Evolutionary conservation across 78 protist species (phyloP), one percentile per base, ranked within the genome.

Genomic region (Speleostelium caveatum): DNA sequence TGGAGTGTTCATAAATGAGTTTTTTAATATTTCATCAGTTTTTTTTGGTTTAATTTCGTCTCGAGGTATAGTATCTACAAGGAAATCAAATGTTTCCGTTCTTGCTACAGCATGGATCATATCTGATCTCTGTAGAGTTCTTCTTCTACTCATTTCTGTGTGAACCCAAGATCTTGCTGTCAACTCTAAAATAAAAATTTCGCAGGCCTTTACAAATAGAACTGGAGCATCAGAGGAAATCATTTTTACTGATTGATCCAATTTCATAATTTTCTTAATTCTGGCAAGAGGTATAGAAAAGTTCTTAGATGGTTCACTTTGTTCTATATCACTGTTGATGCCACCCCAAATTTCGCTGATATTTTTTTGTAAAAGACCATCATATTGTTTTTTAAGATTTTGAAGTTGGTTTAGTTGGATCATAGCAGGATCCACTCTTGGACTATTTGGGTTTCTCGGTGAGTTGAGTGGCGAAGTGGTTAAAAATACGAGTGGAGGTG

Each of bases 141-240:
- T 74, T 21, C 98, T 60, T 39, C 92, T 94, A 38, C 86, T 59
- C 21, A 86, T 73, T 33, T 83, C 95, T 36, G 98, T 86, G 56
- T 95, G 97, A 3, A 60, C 41, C 97, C 97, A 96, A 1, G 98
- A 73, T 19, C 98, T 88, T 63, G 85, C 21, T 4, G 97, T 75
- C 74, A 96, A 67, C 73, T 96, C 98, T 36, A 42, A 21, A 41
- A 96, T 94, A 80, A 96, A 96, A 30, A 96, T 41, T 83, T 96
- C 98, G 35, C 95, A 92, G 38, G 97, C 97, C 51, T 96, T 96
- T 30, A 94, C 88, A 58, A 96, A 95, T 32, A 96, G 56, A 32
- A 92, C 8, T 22, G 96, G 96, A 14, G 94, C 96, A 32, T 92
- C 85, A 16, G 79, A 30, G 30, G 62, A 53, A 16, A 75, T 69